phyloP scores from a whole-genome alignment of 1,284 basidiomycete genomes.

The Erythrobasidium hasegawianum region DNA sequence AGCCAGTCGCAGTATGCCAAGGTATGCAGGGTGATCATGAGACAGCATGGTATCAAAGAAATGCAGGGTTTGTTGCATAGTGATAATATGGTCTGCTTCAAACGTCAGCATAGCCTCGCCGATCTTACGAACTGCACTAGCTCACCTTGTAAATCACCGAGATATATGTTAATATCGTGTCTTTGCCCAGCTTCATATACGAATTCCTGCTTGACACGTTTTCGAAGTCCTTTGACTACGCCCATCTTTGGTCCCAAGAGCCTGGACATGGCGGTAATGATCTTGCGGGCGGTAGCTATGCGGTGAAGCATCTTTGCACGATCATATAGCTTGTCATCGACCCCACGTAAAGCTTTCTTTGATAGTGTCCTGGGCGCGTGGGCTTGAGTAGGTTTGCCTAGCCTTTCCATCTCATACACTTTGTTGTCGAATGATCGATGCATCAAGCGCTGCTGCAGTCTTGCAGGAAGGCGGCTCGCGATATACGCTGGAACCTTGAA shows the following conservation, averaged over 20 bases:
- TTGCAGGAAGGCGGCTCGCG: background rate
- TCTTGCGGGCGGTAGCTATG: constrained; percentile 73
- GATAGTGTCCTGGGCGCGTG: constrained; percentile 8
- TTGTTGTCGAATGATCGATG: background rate
- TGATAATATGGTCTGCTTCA: constrained; percentile 76
- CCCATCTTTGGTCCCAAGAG: constrained; percentile 77
- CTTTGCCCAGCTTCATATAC: constrained; percentile 36
- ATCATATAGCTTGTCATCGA: constrained; percentile 25
- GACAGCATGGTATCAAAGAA: constrained; percentile 85
- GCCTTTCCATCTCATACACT: background rate
- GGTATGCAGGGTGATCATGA: constrained; percentile 80
- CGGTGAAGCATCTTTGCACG: constrained; percentile 56
- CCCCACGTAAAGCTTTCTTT: constrained; percentile 18
- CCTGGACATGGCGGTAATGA: constrained; percentile 76
- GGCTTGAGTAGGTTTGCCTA: background rate
- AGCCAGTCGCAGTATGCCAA: constrained; percentile 68
- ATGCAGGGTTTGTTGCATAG: constrained; percentile 76
- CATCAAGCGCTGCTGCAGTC: background rate
- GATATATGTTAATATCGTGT: constrained; percentile 60
- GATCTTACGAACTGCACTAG: background rate
- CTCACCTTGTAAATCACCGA: constrained; percentile 86
- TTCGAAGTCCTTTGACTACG: constrained; percentile 73
- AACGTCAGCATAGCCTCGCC: background rate
- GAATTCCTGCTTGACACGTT: constrained; percentile 53
- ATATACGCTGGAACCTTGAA: background rate